Base-by-base conservation (phyloP, 179 eudicot species). In the Corrigiola litoralis region DNA sequence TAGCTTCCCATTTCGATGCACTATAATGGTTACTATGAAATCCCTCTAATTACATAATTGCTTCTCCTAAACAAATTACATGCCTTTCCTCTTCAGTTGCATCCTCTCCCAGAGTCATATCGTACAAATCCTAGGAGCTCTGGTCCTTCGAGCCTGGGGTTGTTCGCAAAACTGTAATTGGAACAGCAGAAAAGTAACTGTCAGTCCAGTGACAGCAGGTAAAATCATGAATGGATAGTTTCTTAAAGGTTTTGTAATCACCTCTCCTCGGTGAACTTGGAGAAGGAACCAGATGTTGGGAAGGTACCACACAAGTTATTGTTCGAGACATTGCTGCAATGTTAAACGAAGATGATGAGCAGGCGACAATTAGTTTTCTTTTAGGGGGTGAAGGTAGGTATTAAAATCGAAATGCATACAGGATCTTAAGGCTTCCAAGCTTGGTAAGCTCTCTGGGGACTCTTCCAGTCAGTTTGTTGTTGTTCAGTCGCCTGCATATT, bases 271-370 rank as follows among this genome's bases (percentile, higher is more conserved):
- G 88, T 73, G 75, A 87, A 80, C 77, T 83, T 85, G 31, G 88
- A 75, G 62, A 87, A 83, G 23, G 90, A 76, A 56, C 90, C 90
- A 2, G 83, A 60, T 6, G 79, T 77, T 8, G 95, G 90, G 67
- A 87, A 73, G 21, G 90, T 78, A 47, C 90, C 90, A 62, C 95
- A 85, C 58, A 87, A 68, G 76, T 85, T 73, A 32, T 87, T 87
- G 79, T 80, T 72, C 16, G 95, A 83, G 36, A 76, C 79, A 46
- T 87, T 87, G 42, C 95, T 87, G 87, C 51, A 75, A 29, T 16
- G 11, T 23, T 34, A 52, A 48, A 36, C 16, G 38, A 14, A 47
- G 34, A 25, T 12, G 7, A 44, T 67, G 48, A 71, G 68, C 18
- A 41, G 23, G 16, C 45, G 9, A 38, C 34, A 49, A 9, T 33